A percentile compares a stretch with the other conserved stretches of the same genome.
These are phyloP conservation scores for Tolypocladium pustulatum DNA, from an alignment of 2,329 filamentous ascomycete genomes.

Conservation along the genomic window DNA sequence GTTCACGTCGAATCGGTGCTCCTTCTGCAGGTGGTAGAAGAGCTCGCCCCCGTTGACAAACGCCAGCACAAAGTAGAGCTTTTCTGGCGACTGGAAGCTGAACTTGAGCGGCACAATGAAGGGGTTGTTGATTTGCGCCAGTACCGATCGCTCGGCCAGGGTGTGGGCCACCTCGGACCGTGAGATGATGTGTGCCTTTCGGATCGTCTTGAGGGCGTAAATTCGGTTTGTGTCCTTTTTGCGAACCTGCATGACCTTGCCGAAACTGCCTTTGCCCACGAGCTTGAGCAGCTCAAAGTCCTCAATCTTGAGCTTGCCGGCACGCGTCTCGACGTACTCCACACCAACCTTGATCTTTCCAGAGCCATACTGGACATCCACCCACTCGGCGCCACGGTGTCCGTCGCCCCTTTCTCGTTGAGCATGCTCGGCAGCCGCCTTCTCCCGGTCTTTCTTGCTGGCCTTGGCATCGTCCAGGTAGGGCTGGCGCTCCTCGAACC, in stretches of 20 bases:
- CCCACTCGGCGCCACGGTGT: conserved; percentile 76
- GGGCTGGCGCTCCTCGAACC: conserved; percentile 69
- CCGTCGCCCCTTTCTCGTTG: conserved; percentile 37
- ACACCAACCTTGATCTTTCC: conserved; percentile 87
- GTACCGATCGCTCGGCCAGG: conserved; percentile 89
- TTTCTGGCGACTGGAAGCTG: conserved; percentile 97
- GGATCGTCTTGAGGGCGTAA: conserved; percentile 98
- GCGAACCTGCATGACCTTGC: conserved; percentile 98
- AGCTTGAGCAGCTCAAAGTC: conserved; percentile 97
- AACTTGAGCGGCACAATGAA: conserved; percentile 99
- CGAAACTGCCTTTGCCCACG: conserved; percentile 95
- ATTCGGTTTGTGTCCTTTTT: conserved; percentile 97
- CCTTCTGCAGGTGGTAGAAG: conserved; percentile 94
- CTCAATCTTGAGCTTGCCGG: conserved; percentile 84
- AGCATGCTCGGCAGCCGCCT: conserved; percentile 58
- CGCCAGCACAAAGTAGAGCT: conserved; percentile 91
- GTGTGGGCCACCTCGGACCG: conserved; percentile 96
- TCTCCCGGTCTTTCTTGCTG: conserved; percentile 78
- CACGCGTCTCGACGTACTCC: conserved; percentile 87
- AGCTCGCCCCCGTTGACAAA: conserved; percentile 98
- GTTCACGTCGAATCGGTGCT: conserved; percentile 97
- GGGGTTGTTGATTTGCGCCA: conserved; percentile 98
- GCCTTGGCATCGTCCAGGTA: conserved; percentile 71
- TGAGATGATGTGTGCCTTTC: conserved; percentile 98
- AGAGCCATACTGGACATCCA: conserved; percentile 80